Base-by-base conservation (phyloP, 768 basidiomycete species). In the Royoungia palumana region DNA sequence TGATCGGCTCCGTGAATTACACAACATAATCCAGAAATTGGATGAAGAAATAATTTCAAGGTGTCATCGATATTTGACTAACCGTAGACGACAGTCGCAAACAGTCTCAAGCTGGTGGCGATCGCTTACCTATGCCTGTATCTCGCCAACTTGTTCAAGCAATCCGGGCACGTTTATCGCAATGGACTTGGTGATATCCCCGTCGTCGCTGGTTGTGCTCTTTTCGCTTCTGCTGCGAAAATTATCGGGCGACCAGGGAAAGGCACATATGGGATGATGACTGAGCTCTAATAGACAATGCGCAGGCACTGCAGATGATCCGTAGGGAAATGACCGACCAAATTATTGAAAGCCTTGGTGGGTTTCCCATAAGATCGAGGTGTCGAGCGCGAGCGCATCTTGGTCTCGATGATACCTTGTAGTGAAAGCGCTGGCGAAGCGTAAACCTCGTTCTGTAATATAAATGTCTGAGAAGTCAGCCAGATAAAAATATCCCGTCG, bases 391-490 rank as follows among this genome's bases (percentile, higher is more conserved):
- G 20, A 66, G 66, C 14, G 38, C 44, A 44, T 68, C 66, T 11
- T n/a, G 56, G 36, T 67, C 57, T 41, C 4, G 47, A 35, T 64
- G 51, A 32, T 52, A 53, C 19, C 27, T 44, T 39, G 57, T 56
- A 40, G 21, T 40, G 19, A 47, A 61, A 11, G 61, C 58, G 37
- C 45, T 44, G 5, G 59, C 46, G n/a, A 68, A 70, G 28, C 61
- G 61, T 16, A 65, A 61, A 9, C 67, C 65, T 21, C 35, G 41
- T 12, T 53, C 40, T n/a, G 67, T 69, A 35, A 70, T 64, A 43
- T 55, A 60, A 27, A 70, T 65, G 13, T 63, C 58, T 16, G 34
- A n/a, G 20, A 36, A 46, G 36, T 50, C 17, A 20, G 66, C 52
- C 6, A 14, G 36, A 69, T 43, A 21, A 50, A 28, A 22, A 68